Evolutionary conservation across 225 moss, liverwort and hornwort genomes (phyloP).

Genomic region (Anthoceros angustus): DNA sequence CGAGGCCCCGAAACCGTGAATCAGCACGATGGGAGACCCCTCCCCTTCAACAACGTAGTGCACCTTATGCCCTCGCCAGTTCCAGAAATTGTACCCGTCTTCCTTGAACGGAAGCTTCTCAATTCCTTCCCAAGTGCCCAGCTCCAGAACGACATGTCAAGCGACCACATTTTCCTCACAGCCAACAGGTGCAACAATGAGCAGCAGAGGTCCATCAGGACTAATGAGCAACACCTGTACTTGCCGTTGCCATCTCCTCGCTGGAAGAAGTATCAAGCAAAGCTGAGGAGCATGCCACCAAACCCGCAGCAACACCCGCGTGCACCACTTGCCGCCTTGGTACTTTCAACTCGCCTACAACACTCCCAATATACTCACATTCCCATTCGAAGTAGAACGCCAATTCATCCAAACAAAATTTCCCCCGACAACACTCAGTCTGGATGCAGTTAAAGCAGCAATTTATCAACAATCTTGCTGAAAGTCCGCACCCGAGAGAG

Average conservation of each 20-base stretch:
- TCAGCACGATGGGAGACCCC: slow-evolving; percentile 71
- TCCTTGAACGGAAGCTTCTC: slow-evolving; percentile 55
- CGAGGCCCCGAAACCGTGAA: slow-evolving; percentile 95
- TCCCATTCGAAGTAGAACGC: not conserved
- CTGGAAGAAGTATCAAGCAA: not conserved
- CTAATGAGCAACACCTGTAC: not conserved
- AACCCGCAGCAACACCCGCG: not conserved
- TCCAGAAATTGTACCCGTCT: slow-evolving; percentile 84
- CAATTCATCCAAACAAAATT: not conserved
- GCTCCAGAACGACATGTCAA: slow-evolving; percentile 3
- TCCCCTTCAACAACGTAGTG: slow-evolving; percentile 87
- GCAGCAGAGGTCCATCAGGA: not conserved
- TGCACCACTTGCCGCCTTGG: not conserved
- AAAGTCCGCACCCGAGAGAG: too few relatives aligned
- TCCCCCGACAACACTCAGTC: too few relatives aligned
- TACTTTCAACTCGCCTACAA: not conserved
- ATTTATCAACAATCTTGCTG: too few relatives aligned
- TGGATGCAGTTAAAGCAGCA: too few relatives aligned
- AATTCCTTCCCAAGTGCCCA: slow-evolving; percentile 18
- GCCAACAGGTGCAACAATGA: not conserved
- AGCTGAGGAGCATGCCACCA: not conserved
- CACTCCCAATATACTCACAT: not conserved
- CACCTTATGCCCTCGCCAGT: slow-evolving; percentile 75
- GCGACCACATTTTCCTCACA: not conserved
- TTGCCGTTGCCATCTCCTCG: not conserved